Evolutionary conservation across 2,329 filamentous ascomycete species (phyloP), one percentile per base, ranked within the genome.

Genomic region (Drechslera avenae): DNA sequence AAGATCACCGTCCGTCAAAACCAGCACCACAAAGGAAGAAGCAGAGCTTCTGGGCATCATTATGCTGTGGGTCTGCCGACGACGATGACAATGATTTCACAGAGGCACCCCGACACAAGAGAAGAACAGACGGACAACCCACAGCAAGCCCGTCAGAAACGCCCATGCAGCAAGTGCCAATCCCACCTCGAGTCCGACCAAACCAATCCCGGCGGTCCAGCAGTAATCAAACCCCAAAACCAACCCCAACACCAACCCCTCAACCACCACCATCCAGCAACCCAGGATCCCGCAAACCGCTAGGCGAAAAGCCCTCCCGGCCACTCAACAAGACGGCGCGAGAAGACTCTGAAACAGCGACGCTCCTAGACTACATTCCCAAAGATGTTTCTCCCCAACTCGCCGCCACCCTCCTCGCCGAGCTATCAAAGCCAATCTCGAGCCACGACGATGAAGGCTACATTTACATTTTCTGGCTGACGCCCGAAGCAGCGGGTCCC

Each of bases 381-480:
- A 72, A 81, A 7, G 75, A 80, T 1, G 78, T 90, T 4, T 81
- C 86, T 2, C 86, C 89, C 1, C 78, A 87, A 60, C 88, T 85
- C 0, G 79, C 89, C 0, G 87, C 90, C 0, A 76, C 80, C 4
- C 80, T 97, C 3, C 81, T 93, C 52, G 79, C 87, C 2, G 92
- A 97, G 72, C 80, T 97, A 8, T 84, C 74, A 69, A 94, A 83
- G 78, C 91, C 80, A 1, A 83, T 92, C 37, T 91, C 90, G 0
- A 78, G 84, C 17, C 78, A 81, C 46, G 90, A 94, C 59, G 90
- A 95, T 62, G 68, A 69, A 40, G 94, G 94, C 31, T 99, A 94
- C 76, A 97, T 99, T 61, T 99, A 99, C 81, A 96, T 99, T 74
- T 99, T 97, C 80, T 97, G 93, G 91, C 81, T 97, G 17, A 97